A percentile compares a stretch with the other conserved stretches of the same genome.
Evolutionary conservation across 78 protist genomes (phyloP).

Genomic region (Dictyostelium citrinum): DNA sequence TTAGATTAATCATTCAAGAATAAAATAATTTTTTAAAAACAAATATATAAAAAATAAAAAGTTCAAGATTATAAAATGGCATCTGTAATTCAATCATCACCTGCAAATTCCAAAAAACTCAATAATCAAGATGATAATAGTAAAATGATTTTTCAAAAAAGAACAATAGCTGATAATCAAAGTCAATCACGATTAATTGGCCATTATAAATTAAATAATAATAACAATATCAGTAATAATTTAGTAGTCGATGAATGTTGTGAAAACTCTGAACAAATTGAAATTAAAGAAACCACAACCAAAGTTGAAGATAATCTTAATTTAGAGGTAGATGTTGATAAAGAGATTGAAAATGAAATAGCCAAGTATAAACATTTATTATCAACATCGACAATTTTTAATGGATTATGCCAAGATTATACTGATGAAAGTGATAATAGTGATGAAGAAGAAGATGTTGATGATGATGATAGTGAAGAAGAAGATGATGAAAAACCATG

Average conservation of each 20-base stretch:
- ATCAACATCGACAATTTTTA: neutral
- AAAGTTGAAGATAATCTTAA: neutral
- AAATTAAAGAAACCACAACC: neutral
- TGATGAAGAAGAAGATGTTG: neutral
- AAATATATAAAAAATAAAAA: neutral
- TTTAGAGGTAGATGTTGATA: neutral
- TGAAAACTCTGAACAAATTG: neutral
- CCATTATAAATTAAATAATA: neutral
- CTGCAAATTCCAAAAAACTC: neutral
- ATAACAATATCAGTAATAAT: neutral
- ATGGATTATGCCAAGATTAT: neutral
- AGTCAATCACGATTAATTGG: neutral
- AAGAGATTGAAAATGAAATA: neutral
- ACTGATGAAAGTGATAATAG: neutral
- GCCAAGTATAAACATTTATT: neutral
- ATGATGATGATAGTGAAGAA: neutral
- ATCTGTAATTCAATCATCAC: neutral
- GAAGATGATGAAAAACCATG: neutral
- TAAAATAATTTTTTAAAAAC: too few species aligned
- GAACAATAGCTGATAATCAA: neutral
- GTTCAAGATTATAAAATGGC: neutral
- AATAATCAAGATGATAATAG: neutral
- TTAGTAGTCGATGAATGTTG: neutral
- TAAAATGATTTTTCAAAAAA: neutral
- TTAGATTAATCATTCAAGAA: too few species aligned